A percentile compares a stretch with the other conserved stretches of the same genome.
These are phyloP conservation scores for Ceratocystis huliohia DNA, from an alignment of 2,329 filamentous ascomycete species.

Conservation along the genomic window DNA sequence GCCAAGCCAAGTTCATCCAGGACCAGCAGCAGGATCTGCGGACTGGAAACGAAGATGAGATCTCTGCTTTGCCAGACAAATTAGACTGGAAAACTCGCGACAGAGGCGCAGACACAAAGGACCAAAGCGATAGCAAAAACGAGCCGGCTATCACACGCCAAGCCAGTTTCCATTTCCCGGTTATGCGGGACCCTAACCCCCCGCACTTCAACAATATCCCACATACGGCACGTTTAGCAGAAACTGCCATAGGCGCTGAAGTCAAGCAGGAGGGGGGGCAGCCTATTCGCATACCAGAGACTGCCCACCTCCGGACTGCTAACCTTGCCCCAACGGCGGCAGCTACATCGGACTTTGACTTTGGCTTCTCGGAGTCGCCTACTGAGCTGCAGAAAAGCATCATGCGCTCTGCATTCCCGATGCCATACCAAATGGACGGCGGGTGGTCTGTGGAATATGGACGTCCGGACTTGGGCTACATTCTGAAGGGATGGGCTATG, in stretches of 20 bases:
- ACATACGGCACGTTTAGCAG: slow-evolving; percentile 25
- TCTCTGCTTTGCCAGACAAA: slow-evolving; percentile 64
- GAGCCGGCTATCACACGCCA: slow-evolving; percentile 13
- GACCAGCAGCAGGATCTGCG: slow-evolving; percentile 66
- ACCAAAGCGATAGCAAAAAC: not conserved
- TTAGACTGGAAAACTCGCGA: slow-evolving; percentile 24
- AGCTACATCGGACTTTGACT: slow-evolving; percentile 54
- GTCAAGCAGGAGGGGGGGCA: slow-evolving; percentile 23
- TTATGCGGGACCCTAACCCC: slow-evolving; percentile 35
- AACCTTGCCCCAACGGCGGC: slow-evolving; percentile 29
- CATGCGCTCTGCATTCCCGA: slow-evolving; percentile 79
- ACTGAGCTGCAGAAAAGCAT: slow-evolving; percentile 80
- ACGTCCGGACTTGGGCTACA: slow-evolving; percentile 73
- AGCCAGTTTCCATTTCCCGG: slow-evolving; percentile 50
- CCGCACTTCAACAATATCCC: slow-evolving; percentile 50
- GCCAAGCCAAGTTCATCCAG: slow-evolving; percentile 64
- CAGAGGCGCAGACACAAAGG: not conserved
- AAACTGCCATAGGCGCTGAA: slow-evolving; percentile 2
- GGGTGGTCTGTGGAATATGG: slow-evolving; percentile 91
- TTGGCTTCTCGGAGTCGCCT: slow-evolving; percentile 71
- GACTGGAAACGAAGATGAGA: slow-evolving; percentile 69
- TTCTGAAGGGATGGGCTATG: slow-evolving; percentile 69
- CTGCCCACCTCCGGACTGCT: slow-evolving; percentile 43
- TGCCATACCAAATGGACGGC: slow-evolving; percentile 54
- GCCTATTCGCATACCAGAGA: slow-evolving; percentile 37